phyloP scores from a whole-genome alignment of 2,329 filamentous ascomycete genomes.

The Diaporthe nobilis region DNA sequence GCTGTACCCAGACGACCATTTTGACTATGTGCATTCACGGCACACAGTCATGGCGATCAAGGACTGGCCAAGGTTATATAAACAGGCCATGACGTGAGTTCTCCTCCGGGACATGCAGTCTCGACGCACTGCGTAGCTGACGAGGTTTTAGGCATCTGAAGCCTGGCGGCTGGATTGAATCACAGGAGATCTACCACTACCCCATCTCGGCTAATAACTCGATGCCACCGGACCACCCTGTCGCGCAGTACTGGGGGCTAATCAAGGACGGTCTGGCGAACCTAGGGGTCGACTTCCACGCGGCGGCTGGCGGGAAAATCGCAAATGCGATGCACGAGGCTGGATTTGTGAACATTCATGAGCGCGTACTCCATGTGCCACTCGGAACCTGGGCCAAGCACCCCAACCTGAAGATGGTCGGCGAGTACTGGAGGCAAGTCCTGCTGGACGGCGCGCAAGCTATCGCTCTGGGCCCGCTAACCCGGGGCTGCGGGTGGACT shows the following conservation, averaged over 20 bases:
- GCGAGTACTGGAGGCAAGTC: conserved; percentile 60
- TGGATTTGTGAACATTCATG: conserved; percentile 61
- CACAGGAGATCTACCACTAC: conserved; percentile 60
- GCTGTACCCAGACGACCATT: conserved; percentile 67
- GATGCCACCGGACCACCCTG: conserved; percentile 57
- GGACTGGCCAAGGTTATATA: conserved; percentile 67
- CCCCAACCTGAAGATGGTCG: conserved; percentile 57
- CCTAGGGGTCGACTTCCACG: conserved; percentile 57
- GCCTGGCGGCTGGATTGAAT: conserved; percentile 67
- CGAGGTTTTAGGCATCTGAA: conserved; percentile 53
- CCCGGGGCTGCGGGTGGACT: conserved; percentile 53
- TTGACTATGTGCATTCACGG: conserved; percentile 73
- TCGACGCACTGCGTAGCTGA: background rate
- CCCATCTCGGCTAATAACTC: conserved; percentile 61
- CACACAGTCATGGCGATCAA: conserved; percentile 69
- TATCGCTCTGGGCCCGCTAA: conserved; percentile 58
- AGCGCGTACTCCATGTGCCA: conserved; percentile 60
- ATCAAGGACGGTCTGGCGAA: conserved; percentile 48
- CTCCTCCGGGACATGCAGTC: background rate
- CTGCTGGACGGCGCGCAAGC: conserved; percentile 59
- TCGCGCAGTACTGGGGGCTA: conserved; percentile 50
- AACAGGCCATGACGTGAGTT: conserved; percentile 61
- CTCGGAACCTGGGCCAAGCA: conserved; percentile 62
- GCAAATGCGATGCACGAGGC: conserved; percentile 53
- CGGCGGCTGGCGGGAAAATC: conserved; percentile 50